Base-by-base conservation (phyloP, 2,329 filamentous ascomycete genomes). In the Ophiocordyceps camponoti-saundersi region DNA sequence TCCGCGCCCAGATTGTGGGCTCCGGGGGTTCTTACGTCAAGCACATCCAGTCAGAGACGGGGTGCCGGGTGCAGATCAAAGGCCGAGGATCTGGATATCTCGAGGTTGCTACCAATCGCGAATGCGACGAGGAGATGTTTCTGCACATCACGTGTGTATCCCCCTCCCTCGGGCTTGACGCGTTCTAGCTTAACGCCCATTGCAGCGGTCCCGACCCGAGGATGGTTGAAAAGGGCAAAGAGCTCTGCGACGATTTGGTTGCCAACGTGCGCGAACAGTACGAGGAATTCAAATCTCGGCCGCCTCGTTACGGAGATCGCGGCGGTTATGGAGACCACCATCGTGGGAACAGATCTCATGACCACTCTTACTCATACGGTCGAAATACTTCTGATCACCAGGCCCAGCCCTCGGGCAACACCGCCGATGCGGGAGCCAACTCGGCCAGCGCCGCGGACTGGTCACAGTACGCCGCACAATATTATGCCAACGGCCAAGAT, bases 31-130 rank as follows among this genome's bases (percentile, higher is more conserved):
- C 86, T 42, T 95, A 96, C 60, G 92, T 98, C 50, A 98, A 98
- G 66, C 90, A 95, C 60, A 96, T 98, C 53, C 92, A 96, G 65
- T 81, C 89, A 60, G 88, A 95, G 65, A 96, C 92, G 15, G 77
- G 85, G 51, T 96, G 92, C 62, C 85, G 90, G 55, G 92, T 98
- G 23, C 92, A 98, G 63, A 98, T 98, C 68, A 98, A 98, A 63
- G 92, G 92, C 18, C 86, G 85, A 52, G 89, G 89, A 39, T 96
- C 89, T 46, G 92, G 92, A 15, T 98, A 94, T 61, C 80, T 94
- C 58, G 92, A 98, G 62, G 79, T 82, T 44, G 79, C 82, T 30
- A 93, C 88, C n/a, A 85, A 85, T 52, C 77, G 72, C 41, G 92
- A 98, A 65, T 94, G 87, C 53, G 90, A 98, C 44, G 90, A 96